These are phyloP conservation scores for Coriolopsis trogii DNA, from an alignment of 1,284 basidiomycete genomes.

Conservation along the genomic window DNA sequence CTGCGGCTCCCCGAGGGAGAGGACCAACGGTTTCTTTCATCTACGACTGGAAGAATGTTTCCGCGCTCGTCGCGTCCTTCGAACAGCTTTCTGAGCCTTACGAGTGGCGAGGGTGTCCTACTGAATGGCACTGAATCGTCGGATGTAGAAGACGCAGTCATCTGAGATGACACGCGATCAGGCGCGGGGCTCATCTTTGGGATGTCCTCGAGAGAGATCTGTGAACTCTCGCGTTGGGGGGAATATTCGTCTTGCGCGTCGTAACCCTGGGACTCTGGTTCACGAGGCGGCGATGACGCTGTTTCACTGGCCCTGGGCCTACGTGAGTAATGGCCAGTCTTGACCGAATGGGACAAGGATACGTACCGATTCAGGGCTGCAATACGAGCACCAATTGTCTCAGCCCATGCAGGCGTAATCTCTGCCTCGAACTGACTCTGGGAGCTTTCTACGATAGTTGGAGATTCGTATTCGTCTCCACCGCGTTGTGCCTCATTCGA, in stretches of 20 bases:
- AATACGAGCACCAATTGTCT: conserved; percentile 1
- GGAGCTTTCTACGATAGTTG: conserved; percentile 18
- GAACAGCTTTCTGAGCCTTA: conserved; percentile 19
- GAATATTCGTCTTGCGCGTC: conserved; percentile 17
- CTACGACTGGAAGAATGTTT: conserved; percentile 1
- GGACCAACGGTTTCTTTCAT: not conserved
- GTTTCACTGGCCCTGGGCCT: not conserved
- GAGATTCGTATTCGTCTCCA: no score
- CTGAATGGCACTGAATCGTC: not conserved
- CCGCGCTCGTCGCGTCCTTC: conserved; percentile 13
- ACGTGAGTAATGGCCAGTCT: not conserved
- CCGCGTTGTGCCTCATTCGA: no score
- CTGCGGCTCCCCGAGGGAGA: no score
- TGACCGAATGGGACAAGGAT: not conserved
- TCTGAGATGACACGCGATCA: conserved; percentile 3
- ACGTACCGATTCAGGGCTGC: conserved; percentile 1
- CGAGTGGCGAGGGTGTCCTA: conserved; percentile 10
- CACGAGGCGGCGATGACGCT: conserved; percentile 7
- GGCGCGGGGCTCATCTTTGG: conserved; percentile 4
- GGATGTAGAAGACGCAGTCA: conserved; percentile 1
- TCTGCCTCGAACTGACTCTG: conserved; percentile 25
- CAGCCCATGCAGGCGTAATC: conserved; percentile 7
- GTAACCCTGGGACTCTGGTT: conserved; percentile 11
- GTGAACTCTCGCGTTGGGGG: conserved; percentile 8
- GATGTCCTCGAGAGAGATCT: conserved; percentile 2